A percentile compares a stretch with the other conserved stretches of the same genome.
These are phyloP conservation scores for Trichomonascaceae sp. DNA, from an alignment of 1,139 yeast species.

Conservation along the genomic window DNA sequence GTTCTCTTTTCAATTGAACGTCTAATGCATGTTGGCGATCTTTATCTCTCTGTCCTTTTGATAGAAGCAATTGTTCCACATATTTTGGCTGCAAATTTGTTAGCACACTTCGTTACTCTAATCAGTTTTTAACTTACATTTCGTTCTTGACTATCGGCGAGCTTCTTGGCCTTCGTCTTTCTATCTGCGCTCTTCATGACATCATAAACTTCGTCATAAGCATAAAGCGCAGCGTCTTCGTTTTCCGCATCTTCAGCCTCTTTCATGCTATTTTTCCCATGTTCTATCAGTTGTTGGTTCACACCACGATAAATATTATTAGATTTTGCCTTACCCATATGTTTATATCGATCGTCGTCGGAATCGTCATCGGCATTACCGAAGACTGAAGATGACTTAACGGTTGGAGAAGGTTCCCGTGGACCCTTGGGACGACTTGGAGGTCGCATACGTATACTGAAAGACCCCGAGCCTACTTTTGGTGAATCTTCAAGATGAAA, in stretches of 20 bases:
- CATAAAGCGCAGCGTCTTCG: conserved; percentile 26
- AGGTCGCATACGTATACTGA: conserved; percentile 13
- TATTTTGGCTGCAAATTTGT: conserved; percentile 33
- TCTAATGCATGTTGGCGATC: conserved; percentile 36
- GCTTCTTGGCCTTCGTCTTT: conserved; percentile 6
- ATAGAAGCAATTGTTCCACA: conserved; percentile 35
- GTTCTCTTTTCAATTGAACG: conserved; percentile 22
- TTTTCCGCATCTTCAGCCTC: conserved; percentile 13
- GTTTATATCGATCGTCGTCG: conserved; percentile 8
- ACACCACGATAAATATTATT: conserved; percentile 12
- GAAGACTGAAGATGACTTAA: conserved; percentile 12
- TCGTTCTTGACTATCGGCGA: conserved; percentile 7
- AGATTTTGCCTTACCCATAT: conserved; percentile 10
- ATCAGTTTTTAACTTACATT: conserved; percentile 7
- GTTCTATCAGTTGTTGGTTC: conserved; percentile 22
- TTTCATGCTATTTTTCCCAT: conserved; percentile 17
- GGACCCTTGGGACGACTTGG: conserved; percentile 18
- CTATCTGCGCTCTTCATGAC: conserved; percentile 30
- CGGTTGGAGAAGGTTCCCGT: conserved; percentile 13
- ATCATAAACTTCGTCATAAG: conserved; percentile 37
- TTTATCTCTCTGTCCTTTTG: conserved; percentile 37
- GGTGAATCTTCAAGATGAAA: background rate
- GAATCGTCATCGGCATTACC: conserved; percentile 15
- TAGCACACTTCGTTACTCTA: background rate
- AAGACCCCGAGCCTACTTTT: conserved; percentile 11